phyloP scores from a whole-genome alignment of 202 grass and related monocot species.

The Bolboschoenoplectus hybrid region DNA sequence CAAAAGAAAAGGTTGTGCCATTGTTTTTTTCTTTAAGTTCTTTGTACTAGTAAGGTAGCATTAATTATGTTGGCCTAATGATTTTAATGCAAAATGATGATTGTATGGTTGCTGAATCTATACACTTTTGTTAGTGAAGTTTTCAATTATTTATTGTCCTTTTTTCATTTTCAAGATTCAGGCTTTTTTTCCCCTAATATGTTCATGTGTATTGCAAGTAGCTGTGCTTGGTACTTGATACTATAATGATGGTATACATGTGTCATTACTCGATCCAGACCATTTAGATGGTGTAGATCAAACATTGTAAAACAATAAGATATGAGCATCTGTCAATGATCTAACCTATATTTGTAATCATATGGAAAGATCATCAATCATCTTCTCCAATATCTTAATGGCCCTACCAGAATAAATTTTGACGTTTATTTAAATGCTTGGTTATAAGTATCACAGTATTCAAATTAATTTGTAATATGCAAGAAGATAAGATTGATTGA shows the following conservation, averaged over 20 bases:
- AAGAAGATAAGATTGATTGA: not conserved
- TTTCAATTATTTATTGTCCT: slow-evolving; percentile 8
- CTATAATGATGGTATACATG: slow-evolving; percentile 6
- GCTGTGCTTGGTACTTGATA: slow-evolving; percentile 19
- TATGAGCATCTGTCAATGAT: not conserved
- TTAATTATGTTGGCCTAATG: not conserved
- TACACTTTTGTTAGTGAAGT: not conserved
- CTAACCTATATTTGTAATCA: not conserved
- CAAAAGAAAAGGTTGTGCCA: slow-evolving; percentile 33
- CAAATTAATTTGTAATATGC: slow-evolving; percentile 10
- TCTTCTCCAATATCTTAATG: not conserved
- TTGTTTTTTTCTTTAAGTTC: not conserved
- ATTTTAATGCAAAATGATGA: not conserved
- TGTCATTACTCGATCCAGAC: slow-evolving; percentile 20
- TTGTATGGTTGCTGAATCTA: not conserved
- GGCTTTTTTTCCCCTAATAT: not conserved
- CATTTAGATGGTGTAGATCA: not conserved
- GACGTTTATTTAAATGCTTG: not conserved
- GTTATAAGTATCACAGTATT: not conserved
- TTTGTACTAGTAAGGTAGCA: slow-evolving; percentile 5
- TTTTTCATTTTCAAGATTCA: slow-evolving; percentile 32
- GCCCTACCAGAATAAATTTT: not conserved
- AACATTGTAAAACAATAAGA: not conserved
- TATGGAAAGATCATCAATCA: not conserved
- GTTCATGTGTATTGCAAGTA: slow-evolving; percentile 24